A percentile compares a stretch with the other conserved stretches of the same genome.
Evolutionary conservation across 2,329 filamentous ascomycete genomes (phyloP).

Genomic region (Alternaria sp.): DNA sequence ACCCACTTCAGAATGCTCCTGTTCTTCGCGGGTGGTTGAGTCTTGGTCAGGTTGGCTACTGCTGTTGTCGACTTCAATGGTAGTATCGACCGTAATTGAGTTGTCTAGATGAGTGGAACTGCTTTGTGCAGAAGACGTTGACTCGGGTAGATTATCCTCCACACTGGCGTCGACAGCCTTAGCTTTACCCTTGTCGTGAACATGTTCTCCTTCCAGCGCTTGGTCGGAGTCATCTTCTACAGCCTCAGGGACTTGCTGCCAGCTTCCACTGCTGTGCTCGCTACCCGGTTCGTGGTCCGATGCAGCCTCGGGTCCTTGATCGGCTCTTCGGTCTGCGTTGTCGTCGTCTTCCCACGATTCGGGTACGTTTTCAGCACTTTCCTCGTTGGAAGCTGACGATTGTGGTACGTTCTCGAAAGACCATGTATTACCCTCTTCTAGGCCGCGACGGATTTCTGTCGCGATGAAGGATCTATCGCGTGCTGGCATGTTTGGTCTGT

Average conservation of each 20-base stretch:
- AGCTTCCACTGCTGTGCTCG: conserved; percentile 48
- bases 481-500: conserved; percentile 55
- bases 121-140: conserved; percentile 3
- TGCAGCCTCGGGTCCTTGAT: conserved; percentile 5
- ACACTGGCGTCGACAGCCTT: conserved; percentile 16
- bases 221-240: conserved; percentile 36
- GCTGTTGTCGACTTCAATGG: conserved; percentile 3
- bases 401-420: conserved; percentile 37
- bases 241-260: conserved; percentile 47
- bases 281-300: conserved; percentile 42
- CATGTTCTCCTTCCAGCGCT: conserved; percentile 29
- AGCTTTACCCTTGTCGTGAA: conserved; percentile 39
- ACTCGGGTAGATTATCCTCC: neutral
- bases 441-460: conserved; percentile 54
- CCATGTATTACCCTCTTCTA: conserved; percentile 53
- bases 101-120: conserved; percentile 7
- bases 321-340: conserved; percentile 1
- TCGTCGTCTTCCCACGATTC: conserved; percentile 39
- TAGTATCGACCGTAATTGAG: neutral
- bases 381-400: conserved; percentile 2
- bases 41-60: conserved; percentile 7
- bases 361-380: conserved; percentile 14
- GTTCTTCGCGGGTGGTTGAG: neutral
- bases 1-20: neutral
- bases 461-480: conserved; percentile 55